Evolutionary conservation across 306 rosid genomes (phyloP).

Genomic region (Ammopiptanthus mongolicus): DNA sequence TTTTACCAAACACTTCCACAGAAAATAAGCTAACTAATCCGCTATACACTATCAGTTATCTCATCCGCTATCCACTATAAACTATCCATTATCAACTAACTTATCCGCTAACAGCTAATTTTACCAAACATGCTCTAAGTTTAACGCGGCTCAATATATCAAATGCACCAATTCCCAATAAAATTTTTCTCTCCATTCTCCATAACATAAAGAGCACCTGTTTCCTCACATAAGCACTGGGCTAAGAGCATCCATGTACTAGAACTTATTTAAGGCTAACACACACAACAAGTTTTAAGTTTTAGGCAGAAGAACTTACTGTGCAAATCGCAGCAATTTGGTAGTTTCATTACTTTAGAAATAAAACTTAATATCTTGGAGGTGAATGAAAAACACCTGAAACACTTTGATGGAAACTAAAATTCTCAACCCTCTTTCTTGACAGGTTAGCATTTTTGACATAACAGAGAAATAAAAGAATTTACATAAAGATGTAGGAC

Average conservation of each 20-base stretch:
- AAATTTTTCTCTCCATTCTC: too few species aligned
- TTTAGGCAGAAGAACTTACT: not conserved
- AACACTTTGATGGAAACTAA: not conserved
- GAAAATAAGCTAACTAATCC: too few species aligned
- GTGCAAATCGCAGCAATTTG: not conserved
- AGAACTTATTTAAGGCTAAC: not conserved
- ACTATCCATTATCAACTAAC: too few species aligned
- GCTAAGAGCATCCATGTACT: not conserved
- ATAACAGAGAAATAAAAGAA: not conserved
- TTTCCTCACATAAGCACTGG: not conserved
- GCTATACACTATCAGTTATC: too few species aligned
- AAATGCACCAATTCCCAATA: too few species aligned
- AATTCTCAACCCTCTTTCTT: not conserved
- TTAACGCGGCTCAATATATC: too few species aligned
- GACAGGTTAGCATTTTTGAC: not conserved
- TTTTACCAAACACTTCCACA: too few species aligned
- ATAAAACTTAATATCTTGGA: not conserved
- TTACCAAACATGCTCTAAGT: too few species aligned
- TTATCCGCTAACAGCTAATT: too few species aligned
- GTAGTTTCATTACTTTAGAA: not conserved
- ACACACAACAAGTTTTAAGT: not conserved
- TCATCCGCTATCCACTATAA: too few species aligned
- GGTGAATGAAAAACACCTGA: not conserved
- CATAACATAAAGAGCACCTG: not conserved
- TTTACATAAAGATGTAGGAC: not conserved